Percentiles rank a stretch among this genome's conserved stretches.
Evolutionary conservation across 31 red algal species (phyloP).

Genomic region (Odonthalia washingtoniensis): DNA sequence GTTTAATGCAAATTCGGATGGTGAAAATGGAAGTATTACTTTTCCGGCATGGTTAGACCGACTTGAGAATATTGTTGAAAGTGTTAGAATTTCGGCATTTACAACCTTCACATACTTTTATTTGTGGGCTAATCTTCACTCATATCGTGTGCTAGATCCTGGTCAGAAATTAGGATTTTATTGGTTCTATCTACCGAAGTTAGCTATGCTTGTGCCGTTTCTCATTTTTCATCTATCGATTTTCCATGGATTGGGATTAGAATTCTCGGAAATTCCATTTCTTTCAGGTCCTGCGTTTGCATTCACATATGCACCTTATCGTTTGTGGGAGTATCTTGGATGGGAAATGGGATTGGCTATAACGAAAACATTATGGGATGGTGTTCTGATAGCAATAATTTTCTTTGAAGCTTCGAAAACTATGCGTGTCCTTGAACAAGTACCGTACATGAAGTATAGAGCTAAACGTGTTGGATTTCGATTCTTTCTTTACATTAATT

Average conservation of each 20-base stretch:
- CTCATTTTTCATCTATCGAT: conserved; percentile 34
- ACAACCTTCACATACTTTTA: conserved; percentile 64
- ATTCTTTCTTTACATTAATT: conserved; percentile 85
- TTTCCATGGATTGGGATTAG: conserved; percentile 22
- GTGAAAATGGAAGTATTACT: not conserved
- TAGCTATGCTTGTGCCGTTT: conserved; percentile 55
- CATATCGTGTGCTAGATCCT: conserved; percentile 74
- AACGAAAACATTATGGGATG: conserved; percentile 42
- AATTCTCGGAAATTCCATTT: conserved; percentile 60
- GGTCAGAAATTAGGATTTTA: conserved; percentile 48
- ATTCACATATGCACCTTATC: conserved; percentile 47
- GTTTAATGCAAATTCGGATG: not conserved
- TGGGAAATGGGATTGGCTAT: conserved; percentile 43
- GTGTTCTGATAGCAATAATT: conserved; percentile 52
- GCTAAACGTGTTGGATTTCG: conserved; percentile 91
- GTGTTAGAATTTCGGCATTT: conserved; percentile 54
- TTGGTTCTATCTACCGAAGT: conserved; percentile 77
- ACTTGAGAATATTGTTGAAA: conserved; percentile 41
- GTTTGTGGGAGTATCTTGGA: conserved; percentile 24
- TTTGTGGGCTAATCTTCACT: conserved; percentile 79
- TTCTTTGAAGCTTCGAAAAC: conserved; percentile 53
- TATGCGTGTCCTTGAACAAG: conserved; percentile 52
- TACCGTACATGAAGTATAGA: conserved; percentile 79
- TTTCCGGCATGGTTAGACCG: conserved; percentile 36
- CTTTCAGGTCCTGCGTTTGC: conserved; percentile 48